Evolutionary conservation across 768 basidiomycete species (phyloP).

Genomic region (Phylloporus sp.): DNA sequence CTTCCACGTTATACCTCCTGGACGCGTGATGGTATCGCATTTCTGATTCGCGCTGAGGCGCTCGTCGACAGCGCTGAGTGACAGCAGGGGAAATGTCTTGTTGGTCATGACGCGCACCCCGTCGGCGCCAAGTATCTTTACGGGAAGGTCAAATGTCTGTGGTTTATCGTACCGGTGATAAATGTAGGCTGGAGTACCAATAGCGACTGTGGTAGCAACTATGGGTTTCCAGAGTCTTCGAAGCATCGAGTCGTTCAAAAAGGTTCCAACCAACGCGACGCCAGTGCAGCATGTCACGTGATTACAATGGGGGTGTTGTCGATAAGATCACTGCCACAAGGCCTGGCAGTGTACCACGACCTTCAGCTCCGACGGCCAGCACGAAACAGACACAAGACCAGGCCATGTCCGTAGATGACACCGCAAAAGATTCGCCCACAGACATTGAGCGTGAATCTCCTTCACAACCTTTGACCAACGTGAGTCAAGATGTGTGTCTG

Average conservation of each 20-base stretch:
- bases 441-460: constrained; percentile 17
- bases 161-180: constrained; percentile 46
- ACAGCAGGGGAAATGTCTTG: constrained; percentile 50
- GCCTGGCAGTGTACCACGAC: constrained; percentile 24
- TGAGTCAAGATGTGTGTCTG: constrained; percentile 35
- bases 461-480: constrained; percentile 26
- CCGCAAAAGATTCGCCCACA: background rate
- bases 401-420: constrained; percentile 1
- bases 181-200: constrained; percentile 56
- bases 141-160: constrained; percentile 54
- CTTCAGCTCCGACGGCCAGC: constrained; percentile 15
- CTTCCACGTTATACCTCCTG: constrained; percentile 60
- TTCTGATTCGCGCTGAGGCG: constrained; percentile 54
- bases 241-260: no score
- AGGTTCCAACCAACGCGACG: no score
- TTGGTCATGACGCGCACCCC: constrained; percentile 54
- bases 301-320: constrained; percentile 6
- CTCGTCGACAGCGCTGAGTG: constrained; percentile 49
- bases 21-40: constrained; percentile 41
- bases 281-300: constrained; percentile 24
- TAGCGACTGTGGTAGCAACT: constrained; percentile 46
- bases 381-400: constrained; percentile 7
- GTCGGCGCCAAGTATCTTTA: constrained; percentile 50
- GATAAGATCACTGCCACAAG: constrained; percentile 20
- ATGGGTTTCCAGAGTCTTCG: constrained; percentile 65